phyloP scores from a whole-genome alignment of 805 yeast species.

The Kluyveromyces aestuarii region DNA sequence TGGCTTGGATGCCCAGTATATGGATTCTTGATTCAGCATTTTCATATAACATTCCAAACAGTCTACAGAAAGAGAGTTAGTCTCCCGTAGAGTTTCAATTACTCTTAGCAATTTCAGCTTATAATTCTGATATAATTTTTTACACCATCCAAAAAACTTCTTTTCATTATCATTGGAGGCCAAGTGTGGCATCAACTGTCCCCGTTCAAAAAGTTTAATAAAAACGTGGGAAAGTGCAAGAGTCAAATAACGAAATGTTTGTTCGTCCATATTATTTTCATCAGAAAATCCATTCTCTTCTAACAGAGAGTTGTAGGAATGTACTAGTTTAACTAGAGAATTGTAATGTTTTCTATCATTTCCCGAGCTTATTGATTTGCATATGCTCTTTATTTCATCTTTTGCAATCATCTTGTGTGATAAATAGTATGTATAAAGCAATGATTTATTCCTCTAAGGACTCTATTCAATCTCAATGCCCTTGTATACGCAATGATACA shows the following conservation, averaged over 20 bases:
- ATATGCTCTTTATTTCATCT: constrained; percentile 20
- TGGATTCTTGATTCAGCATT: constrained; percentile 47
- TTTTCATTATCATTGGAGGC: constrained; percentile 36
- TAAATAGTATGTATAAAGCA: neutral
- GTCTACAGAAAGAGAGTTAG: constrained; percentile 42
- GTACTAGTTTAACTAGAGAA: constrained; percentile 22
- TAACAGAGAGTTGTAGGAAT: constrained; percentile 11
- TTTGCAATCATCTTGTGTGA: constrained; percentile 12
- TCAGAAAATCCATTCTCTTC: constrained; percentile 5
- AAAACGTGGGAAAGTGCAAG: constrained; percentile 26
- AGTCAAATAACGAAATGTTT: constrained; percentile 20
- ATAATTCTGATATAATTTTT: constrained; percentile 46
- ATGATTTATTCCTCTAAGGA: no score
- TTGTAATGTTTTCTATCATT: constrained; percentile 26
- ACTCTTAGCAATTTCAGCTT: constrained; percentile 36
- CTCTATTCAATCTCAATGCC: no score
- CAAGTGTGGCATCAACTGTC: constrained; percentile 19
- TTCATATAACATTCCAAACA: constrained; percentile 48
- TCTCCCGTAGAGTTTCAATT: constrained; percentile 31
- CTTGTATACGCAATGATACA: neutral
- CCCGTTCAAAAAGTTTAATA: constrained; percentile 24
- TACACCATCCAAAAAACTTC: constrained; percentile 54
- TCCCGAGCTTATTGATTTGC: constrained; percentile 19
- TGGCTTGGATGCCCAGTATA: constrained; percentile 39
- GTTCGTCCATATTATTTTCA: constrained; percentile 8